Evolutionary conservation across 192 early-diverging fungal species (phyloP), one percentile per base, ranked within the genome.

Genomic region (Phlyctochytrium arcticum): DNA sequence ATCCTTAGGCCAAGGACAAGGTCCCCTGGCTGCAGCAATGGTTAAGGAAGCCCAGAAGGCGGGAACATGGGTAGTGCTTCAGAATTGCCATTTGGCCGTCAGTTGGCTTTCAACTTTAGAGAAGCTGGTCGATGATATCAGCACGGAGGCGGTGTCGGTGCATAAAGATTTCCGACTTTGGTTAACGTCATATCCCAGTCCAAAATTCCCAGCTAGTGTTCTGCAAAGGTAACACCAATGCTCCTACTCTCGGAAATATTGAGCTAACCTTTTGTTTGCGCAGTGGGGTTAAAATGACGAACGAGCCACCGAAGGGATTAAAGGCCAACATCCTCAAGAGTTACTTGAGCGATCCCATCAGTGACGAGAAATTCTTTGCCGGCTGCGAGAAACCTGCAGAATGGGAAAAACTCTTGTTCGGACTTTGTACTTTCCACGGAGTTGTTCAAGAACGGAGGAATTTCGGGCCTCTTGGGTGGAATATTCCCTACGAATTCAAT

Each of bases 401-500:
- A 48, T 86, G 80, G 83, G 83, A 87, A 49, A 86, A 84, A 67
- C 70, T 87, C 4, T 48, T 87, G 49, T 87, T 87, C 67, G 83
- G 81, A 30, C 66, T 87, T 10, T 87, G 85, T 47, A 83, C 77
- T 5, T 87, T 87, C 76, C 85, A 87, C 69, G 85, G 80, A 7
- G 62, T 87, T 24, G 82, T 87, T 23, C 85, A 86, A 68, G 84
- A 86, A 48, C 57, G 84, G 26, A 48, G 84, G 9, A 86, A 83
- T 50, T 86, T 86, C 69, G 84, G 84, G 12, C 84, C 84, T 53
- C 70, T 86, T 5, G 83, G 85, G 34, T 87, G 85, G 85, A 87
- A 87, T 54, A 87, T 87, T 65, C 85, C 85, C 7, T 86, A 86
- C 50, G 84, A 86, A 68, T 86, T 86, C 59, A 86, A 86, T 65